Evolutionary conservation across 106 monocot genomes (phyloP).

Genomic region (Chionographis japonica): DNA sequence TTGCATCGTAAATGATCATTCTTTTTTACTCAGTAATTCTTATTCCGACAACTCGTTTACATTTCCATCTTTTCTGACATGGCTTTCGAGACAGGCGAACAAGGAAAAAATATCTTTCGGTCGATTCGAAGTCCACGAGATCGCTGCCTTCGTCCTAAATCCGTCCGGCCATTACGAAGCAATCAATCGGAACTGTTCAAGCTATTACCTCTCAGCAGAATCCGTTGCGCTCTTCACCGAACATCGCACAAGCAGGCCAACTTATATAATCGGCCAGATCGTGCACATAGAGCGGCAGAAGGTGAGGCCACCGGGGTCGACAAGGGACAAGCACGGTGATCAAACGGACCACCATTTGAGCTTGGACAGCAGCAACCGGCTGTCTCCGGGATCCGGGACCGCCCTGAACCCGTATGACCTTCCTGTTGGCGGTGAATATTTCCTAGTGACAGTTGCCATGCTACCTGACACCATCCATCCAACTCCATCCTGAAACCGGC

Average conservation of each 20-base stretch:
- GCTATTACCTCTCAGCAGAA: constrained; percentile 91
- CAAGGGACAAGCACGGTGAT: constrained; percentile 12
- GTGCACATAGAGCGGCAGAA: constrained; percentile 77
- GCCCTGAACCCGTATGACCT: constrained; percentile 64
- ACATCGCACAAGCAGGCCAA: constrained; percentile 38
- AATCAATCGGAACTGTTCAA: constrained; percentile 55
- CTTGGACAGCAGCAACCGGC: constrained; percentile 14
- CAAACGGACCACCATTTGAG: constrained; percentile 8
- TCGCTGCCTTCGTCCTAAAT: constrained; percentile 81
- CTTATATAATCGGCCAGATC: constrained; percentile 86
- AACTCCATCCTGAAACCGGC: constrained; percentile 70
- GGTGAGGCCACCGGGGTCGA: constrained; percentile 18
- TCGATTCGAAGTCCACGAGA: constrained; percentile 76
- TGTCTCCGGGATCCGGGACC: constrained; percentile 6
- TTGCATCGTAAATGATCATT: no score
- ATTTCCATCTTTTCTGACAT: no score
- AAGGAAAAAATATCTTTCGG: constrained; percentile 92
- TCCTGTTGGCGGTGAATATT: constrained; percentile 82
- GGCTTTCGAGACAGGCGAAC: constrained; percentile 40
- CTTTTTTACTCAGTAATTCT: no score
- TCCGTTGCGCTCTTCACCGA: constrained; percentile 87
- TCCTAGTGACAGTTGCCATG: constrained; percentile 91
- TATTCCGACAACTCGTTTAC: no score
- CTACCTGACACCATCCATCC: constrained; percentile 72
- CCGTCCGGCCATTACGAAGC: constrained; percentile 74